A percentile compares a stretch with the other conserved stretches of the same genome.
phyloP scores from a whole-genome alignment of 129 eudicot genomes.

The Erigeron canadensis region DNA sequence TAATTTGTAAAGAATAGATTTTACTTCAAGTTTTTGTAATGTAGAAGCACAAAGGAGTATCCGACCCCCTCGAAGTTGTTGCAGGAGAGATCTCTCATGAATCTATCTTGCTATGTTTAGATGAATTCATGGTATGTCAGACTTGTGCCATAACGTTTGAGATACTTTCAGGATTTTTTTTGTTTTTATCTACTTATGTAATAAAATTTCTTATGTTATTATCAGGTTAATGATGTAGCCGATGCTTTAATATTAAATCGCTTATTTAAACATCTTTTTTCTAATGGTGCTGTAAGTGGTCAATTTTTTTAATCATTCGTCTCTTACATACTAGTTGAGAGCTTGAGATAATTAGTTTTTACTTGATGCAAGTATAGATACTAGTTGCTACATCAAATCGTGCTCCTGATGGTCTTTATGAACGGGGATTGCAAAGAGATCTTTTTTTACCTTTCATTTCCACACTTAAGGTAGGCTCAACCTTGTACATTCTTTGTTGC shows the following conservation, averaged over 20 bases:
- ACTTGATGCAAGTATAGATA: conserved; percentile 47
- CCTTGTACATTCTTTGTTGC: not conserved
- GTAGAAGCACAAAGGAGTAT: conserved; percentile 87
- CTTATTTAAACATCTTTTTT: conserved; percentile 69
- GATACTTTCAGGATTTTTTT: not conserved
- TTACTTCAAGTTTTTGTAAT: conserved; percentile 5
- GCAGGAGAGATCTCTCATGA: conserved; percentile 92
- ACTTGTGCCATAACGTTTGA: conserved; percentile 11
- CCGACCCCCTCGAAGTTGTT: conserved; percentile 94
- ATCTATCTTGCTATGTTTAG: conserved; percentile 78
- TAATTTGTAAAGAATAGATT: not conserved
- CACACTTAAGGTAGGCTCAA: conserved; percentile 61
- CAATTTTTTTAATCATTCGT: not conserved
- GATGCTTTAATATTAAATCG: conserved; percentile 93
- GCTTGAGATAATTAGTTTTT: too few relatives aligned
- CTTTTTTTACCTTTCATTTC: conserved; percentile 95
- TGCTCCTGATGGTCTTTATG: conserved; percentile 90
- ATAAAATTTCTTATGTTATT: not conserved
- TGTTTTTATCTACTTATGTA: not conserved
- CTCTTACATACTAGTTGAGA: not conserved
- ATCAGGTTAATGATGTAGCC: conserved; percentile 91
- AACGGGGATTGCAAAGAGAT: conserved; percentile 92
- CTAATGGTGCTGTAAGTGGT: conserved; percentile 70
- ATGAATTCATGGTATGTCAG: conserved; percentile 88
- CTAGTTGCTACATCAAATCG: conserved; percentile 95